Evolutionary conservation across 192 early-diverging fungal genomes (phyloP).

Genomic region (Chytriomyces sp.): DNA sequence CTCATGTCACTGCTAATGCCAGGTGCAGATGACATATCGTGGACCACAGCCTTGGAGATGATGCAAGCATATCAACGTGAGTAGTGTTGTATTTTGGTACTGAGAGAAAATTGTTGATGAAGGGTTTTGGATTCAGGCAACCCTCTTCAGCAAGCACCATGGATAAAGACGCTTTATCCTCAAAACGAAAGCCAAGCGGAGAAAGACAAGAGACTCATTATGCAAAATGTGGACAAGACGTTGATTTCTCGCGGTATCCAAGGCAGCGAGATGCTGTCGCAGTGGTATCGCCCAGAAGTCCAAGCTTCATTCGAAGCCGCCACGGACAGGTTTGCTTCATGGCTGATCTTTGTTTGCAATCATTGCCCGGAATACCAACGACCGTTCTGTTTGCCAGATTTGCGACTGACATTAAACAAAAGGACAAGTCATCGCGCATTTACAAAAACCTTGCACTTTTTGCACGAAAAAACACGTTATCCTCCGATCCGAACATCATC

Average conservation of each 20-base stretch:
- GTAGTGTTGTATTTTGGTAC: background rate
- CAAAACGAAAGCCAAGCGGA: background rate
- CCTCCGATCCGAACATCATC: too few relatives aligned
- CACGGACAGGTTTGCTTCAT: background rate
- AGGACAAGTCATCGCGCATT: background rate
- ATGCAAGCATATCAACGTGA: conserved; percentile 12
- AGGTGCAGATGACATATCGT: background rate
- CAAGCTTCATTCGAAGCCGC: background rate
- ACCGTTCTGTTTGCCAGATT: too few relatives aligned
- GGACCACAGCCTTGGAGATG: background rate
- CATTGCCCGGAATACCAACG: too few relatives aligned
- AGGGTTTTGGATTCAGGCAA: conserved; percentile 5
- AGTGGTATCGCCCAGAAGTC: conserved; percentile 1
- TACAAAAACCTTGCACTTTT: too few relatives aligned
- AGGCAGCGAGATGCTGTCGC: background rate
- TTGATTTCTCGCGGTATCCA: background rate
- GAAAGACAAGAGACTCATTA: background rate
- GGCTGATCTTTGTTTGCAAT: too few relatives aligned
- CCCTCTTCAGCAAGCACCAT: conserved; percentile 5
- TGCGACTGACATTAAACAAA: background rate
- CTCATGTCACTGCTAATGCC: too few relatives aligned
- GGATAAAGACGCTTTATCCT: conserved; percentile 1
- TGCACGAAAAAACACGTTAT: too few relatives aligned
- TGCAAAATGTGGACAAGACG: background rate
- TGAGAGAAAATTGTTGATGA: too few relatives aligned